Percentiles rank a stretch among this genome's conserved stretches.
Conservation (phyloP, 1,284 basidiomycete species). For the Leccinum holopus region DNA sequence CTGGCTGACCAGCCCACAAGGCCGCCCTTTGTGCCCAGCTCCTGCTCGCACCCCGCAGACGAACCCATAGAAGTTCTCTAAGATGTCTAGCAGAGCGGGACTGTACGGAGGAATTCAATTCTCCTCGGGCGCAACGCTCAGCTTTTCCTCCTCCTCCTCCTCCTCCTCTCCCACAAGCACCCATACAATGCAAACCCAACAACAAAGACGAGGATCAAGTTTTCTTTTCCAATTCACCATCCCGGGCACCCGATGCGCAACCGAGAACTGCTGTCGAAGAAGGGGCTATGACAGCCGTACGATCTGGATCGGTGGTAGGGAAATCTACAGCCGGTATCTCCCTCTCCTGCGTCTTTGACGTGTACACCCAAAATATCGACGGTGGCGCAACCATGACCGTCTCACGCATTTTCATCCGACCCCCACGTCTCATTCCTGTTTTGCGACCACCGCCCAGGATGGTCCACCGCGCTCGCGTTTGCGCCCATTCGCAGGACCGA, state of each 20-base stretch:
- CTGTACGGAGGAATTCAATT: constrained; percentile 82
- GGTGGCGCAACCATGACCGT: constrained; percentile 28
- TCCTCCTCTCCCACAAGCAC: neutral
- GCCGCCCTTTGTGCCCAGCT: too few relatives aligned
- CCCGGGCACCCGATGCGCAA: constrained; percentile 8
- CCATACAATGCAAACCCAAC: neutral
- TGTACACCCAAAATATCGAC: constrained; percentile 39
- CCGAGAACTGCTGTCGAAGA: constrained; percentile 22
- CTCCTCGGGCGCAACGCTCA: constrained; percentile 56
- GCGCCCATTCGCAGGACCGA: constrained; percentile 65
- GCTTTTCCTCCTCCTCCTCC: constrained; percentile 30
- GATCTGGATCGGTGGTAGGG: constrained; percentile 38
- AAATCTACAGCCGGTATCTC: constrained; percentile 80
- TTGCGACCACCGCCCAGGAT: constrained; percentile 46
- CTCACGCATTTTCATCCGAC: constrained; percentile 16
- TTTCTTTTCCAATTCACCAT: neutral
- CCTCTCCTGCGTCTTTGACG: constrained; percentile 25
- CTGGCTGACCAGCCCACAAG: too few relatives aligned
- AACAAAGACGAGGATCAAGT: constrained; percentile 12
- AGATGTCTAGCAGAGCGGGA: constrained; percentile 72
- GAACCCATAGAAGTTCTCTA: constrained; percentile 22
- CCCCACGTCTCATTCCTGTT: neutral
- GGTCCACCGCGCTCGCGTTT: constrained; percentile 85
- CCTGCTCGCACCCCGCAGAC: too few relatives aligned
- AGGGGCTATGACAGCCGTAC: constrained; percentile 21